Evolutionary conservation across 225 moss, liverwort and hornwort genomes (phyloP).

Genomic region (Polytrichum commune): DNA sequence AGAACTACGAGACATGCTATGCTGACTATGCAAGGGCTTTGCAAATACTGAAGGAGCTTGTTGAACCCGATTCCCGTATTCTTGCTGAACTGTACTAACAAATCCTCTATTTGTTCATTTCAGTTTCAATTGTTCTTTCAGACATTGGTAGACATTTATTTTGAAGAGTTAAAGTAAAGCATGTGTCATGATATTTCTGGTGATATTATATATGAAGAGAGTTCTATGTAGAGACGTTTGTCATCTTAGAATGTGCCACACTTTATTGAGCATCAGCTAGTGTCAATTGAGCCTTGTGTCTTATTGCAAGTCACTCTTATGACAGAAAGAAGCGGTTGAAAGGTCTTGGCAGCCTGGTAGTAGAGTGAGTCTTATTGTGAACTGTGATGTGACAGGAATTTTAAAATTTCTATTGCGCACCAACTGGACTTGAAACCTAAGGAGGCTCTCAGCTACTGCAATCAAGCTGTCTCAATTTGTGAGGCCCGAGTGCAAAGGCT

Average conservation of each 20-base stretch:
- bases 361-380: background rate
- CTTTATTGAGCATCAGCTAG: no score
- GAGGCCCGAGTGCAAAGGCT: conserved; percentile 72
- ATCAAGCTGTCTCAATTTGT: conserved; percentile 75
- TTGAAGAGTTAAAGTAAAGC: no score
- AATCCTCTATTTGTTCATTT: conserved; percentile 7
- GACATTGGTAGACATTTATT: no score
- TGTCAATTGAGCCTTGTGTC: no score
- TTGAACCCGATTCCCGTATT: conserved; percentile 77
- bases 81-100: conserved; percentile 74
- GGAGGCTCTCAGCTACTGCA: conserved; percentile 81
- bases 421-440: conserved; percentile 76
- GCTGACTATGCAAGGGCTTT: conserved; percentile 78
- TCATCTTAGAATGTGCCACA: no score
- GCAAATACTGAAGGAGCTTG: conserved; percentile 66
- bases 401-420: conserved; percentile 83
- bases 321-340: no score
- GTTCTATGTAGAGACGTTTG: no score
- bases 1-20: conserved; percentile 66
- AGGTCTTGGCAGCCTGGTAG: no score
- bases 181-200: no score
- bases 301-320: no score
- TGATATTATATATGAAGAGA: no score
- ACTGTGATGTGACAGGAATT: conserved; percentile 39
- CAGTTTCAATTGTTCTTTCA: background rate